A percentile compares a stretch with the other conserved stretches of the same genome.
phyloP scores from a whole-genome alignment of 768 basidiomycete genomes.

The Suillus decipiens region DNA sequence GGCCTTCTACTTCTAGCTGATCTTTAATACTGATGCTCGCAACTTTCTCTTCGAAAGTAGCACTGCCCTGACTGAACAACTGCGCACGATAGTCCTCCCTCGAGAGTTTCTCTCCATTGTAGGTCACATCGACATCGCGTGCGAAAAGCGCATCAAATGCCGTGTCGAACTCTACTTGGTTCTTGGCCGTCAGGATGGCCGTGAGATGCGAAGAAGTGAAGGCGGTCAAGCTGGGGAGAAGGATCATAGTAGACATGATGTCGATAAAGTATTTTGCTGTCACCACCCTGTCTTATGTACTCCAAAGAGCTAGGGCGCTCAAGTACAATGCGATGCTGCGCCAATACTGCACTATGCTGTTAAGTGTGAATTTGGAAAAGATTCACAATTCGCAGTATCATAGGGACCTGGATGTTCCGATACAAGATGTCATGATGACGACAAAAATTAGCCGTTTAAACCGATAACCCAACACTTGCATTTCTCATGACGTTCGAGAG shows the following conservation, averaged over 20 bases:
- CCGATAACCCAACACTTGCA: background rate
- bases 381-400: background rate
- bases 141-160: slow-evolving; percentile 46
- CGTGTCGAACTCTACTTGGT: slow-evolving; percentile 32
- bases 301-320: background rate
- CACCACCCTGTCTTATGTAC: background rate
- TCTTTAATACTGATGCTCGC: slow-evolving; percentile 28
- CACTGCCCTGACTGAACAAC: slow-evolving; percentile 32
- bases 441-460: background rate
- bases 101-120: slow-evolving; percentile 44
- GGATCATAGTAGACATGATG: slow-evolving; percentile 19
- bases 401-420: background rate
- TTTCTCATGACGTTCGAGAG: too few relatives aligned
- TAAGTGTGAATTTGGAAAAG: background rate
- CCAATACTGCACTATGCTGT: background rate
- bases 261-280: background rate
- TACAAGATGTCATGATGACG: background rate
- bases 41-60: slow-evolving; percentile 15
- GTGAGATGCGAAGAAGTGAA: slow-evolving; percentile 44
- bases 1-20: slow-evolving; percentile 29
- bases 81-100: slow-evolving; percentile 42
- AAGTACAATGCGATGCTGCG: background rate
- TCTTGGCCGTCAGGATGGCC: slow-evolving; percentile 41
- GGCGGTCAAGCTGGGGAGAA: slow-evolving; percentile 42
- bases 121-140: slow-evolving; percentile 33